Evolutionary conservation across 768 basidiomycete species (phyloP).

Genomic region (Trametes punicea): DNA sequence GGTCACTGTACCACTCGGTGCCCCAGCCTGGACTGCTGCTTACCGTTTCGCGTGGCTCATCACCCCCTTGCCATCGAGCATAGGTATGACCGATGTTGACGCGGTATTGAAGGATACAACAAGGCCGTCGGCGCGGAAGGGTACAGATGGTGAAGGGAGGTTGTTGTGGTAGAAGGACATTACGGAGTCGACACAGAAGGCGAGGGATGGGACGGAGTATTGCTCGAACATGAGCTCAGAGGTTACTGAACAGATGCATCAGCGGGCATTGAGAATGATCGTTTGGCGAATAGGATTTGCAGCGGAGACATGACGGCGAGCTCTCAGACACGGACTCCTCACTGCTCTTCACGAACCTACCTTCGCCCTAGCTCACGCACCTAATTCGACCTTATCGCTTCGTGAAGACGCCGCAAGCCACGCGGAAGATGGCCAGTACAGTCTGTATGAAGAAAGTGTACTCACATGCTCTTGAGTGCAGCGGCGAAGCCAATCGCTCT

Average conservation of each 20-base stretch:
- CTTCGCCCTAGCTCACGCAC: neutral
- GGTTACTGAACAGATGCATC: conserved; percentile 54
- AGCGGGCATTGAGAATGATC: neutral
- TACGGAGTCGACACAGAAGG: conserved; percentile 85
- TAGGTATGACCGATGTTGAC: conserved; percentile 86
- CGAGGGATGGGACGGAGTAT: conserved; percentile 80
- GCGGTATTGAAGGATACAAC: conserved; percentile 90
- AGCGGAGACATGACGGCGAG: too few relatives aligned
- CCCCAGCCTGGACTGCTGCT: too few relatives aligned
- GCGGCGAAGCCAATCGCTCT: conserved; percentile 82
- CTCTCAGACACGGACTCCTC: too few relatives aligned
- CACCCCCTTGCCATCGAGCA: conserved; percentile 78
- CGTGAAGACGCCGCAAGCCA: neutral
- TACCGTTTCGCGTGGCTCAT: conserved; percentile 87
- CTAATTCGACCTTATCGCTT: neutral
- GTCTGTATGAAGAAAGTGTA: conserved; percentile 17
- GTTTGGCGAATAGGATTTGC: too few relatives aligned
- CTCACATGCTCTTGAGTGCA: conserved; percentile 85
- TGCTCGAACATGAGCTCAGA: conserved; percentile 96
- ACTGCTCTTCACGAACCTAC: too few relatives aligned
- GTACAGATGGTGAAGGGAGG: conserved; percentile 32
- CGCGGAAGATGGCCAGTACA: too few relatives aligned
- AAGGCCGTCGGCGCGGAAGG: conserved; percentile 68
- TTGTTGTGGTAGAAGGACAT: conserved; percentile 92
- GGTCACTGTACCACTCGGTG: neutral